phyloP scores from a whole-genome alignment of 2,329 filamentous ascomycete genomes.

The Cladophialophora psammophila region DNA sequence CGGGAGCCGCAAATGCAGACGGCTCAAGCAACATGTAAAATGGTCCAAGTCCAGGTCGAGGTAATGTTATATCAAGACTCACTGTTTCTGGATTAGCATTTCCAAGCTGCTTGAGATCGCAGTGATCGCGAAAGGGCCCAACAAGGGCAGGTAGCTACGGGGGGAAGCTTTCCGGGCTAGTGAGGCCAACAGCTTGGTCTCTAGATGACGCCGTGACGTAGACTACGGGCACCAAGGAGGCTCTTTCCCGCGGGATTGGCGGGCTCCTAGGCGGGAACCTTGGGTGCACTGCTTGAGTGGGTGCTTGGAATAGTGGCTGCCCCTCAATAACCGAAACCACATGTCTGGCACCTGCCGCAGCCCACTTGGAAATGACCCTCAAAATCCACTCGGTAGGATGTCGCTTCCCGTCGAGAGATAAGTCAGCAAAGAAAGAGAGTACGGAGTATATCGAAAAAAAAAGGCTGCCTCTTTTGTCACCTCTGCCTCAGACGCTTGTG shows the following conservation, averaged over 20 bases:
- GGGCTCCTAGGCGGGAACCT: conserved; percentile 3
- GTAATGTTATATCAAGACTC: conserved; percentile 1
- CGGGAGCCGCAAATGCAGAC: not conserved
- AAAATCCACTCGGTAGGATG: not conserved
- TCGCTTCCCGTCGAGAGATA: not conserved
- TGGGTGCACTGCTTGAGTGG: not conserved
- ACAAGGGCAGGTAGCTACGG: not conserved
- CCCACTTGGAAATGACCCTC: conserved; percentile 6
- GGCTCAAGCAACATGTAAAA: not conserved
- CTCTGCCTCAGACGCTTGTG: too few species aligned
- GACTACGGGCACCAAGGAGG: not conserved
- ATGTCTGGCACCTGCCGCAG: not conserved
- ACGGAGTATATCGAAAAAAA: too few species aligned
- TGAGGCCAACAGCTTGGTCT: not conserved
- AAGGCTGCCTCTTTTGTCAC: too few species aligned
- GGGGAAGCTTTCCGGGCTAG: not conserved
- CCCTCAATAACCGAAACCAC: conserved; percentile 1
- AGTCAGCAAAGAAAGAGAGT: not conserved
- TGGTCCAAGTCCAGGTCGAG: not conserved
- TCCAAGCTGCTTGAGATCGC: not conserved
- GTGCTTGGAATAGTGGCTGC: conserved; percentile 3
- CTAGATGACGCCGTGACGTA: not conserved
- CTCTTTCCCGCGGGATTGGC: not conserved
- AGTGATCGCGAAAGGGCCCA: not conserved
- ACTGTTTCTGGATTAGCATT: not conserved